phyloP scores from a whole-genome alignment of 1,139 yeast species.

The Sugiyamaella sp. region DNA sequence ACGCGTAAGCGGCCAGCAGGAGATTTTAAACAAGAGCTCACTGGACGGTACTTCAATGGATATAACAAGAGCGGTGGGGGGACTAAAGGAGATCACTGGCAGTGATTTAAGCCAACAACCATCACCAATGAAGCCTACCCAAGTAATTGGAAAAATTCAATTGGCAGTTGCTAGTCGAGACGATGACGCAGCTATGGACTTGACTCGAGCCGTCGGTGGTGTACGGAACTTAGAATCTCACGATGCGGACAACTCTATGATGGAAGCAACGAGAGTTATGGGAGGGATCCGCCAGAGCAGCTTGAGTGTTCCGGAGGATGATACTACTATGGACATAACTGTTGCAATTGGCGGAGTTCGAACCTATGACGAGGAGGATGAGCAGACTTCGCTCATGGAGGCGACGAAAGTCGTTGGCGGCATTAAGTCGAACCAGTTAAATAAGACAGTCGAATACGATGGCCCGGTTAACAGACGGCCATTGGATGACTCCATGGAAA shows the following conservation, averaged over 20 bases:
- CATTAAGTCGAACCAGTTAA: background rate
- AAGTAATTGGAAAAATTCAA: no score
- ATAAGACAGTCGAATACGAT: background rate
- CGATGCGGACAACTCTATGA: constrained; percentile 10
- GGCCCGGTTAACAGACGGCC: no score
- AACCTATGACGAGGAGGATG: constrained; percentile 11
- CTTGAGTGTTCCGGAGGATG: constrained; percentile 9
- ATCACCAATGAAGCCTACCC: no score
- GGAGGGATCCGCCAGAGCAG: constrained; percentile 12
- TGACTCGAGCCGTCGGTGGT: constrained; percentile 6
- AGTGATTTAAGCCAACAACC: no score
- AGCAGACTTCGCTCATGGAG: constrained; percentile 1
- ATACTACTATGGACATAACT: constrained; percentile 26
- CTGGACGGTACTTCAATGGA: constrained; percentile 23
- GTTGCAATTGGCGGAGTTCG: constrained; percentile 19
- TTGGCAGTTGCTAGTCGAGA: constrained; percentile 13
- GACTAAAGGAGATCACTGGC: no score
- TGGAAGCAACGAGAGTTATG: constrained; percentile 10
- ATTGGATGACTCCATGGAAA: constrained; percentile 10
- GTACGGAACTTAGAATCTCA: constrained; percentile 7
- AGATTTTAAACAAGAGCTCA: background rate
- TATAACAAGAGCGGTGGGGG: constrained; percentile 26
- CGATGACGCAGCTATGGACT: constrained; percentile 17
- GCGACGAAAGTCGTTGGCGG: constrained; percentile 13
- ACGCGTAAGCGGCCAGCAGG: background rate